Conservation (phyloP, 148 eudicot species). For the Heliamphora exappendiculata region DNA sequence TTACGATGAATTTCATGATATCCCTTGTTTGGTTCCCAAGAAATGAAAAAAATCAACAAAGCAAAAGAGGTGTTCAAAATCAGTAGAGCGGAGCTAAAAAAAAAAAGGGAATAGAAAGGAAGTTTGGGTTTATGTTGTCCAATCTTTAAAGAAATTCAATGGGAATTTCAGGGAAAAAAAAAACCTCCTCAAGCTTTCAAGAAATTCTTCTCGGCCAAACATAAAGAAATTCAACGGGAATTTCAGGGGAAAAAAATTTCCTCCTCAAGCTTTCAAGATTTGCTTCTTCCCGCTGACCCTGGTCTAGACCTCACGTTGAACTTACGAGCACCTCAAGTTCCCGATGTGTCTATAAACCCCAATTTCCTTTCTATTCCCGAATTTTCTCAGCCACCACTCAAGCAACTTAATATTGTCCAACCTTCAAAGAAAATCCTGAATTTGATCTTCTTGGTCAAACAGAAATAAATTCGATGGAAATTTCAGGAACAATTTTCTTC, state of each 20-base stretch:
- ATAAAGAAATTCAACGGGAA: not conserved
- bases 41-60: not conserved
- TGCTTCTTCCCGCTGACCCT: too few species aligned
- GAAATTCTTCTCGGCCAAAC: not conserved
- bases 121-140: too few species aligned
- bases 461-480: not conserved
- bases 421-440: not conserved
- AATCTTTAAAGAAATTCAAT: not conserved
- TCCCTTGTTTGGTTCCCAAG: not conserved
- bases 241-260: not conserved
- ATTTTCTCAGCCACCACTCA: not conserved
- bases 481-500: not conserved
- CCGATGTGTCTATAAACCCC: not conserved
- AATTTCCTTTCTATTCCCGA: not conserved
- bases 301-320: too few species aligned
- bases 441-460: conserved; percentile 7
- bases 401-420: not conserved
- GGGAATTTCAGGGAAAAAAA: not conserved
- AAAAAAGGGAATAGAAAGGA: not conserved
- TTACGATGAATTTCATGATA: not conserved
- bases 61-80: not conserved
- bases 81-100: not conserved
- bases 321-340: not conserved
- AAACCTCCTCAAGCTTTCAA: not conserved
- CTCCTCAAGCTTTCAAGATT: not conserved